Base-by-base conservation (phyloP, 2,329 filamentous ascomycete genomes). In the Paramyrothecium sp. region DNA sequence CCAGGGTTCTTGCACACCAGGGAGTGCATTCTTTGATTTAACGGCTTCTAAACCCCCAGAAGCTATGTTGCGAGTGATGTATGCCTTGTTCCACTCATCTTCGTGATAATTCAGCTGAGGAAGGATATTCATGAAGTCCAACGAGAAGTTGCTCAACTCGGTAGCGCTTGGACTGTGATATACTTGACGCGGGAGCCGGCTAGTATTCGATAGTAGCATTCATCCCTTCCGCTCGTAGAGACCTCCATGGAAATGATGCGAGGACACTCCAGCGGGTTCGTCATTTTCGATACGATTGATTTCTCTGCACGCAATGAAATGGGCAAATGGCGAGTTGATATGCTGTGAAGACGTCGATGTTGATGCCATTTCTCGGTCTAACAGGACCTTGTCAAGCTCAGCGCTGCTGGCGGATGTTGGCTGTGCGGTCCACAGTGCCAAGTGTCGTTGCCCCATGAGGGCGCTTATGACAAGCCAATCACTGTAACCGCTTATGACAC, bases 161-260 rank as follows among this genome's bases (percentile, higher is more conserved):
- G 22, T 54, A 19, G 30, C 17, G 52, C 44, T 33, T 48, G 20
- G 26, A 53, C 34, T 41, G 51, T 57, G 44, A 56, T 26, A 22
- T 59, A 53, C 22, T 57, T 56, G 54, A 57, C 55, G 20, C 8
- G 20, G 8, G 4, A 2, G 2, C 51, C 51, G 3, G 51, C n/a
- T 10, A 54, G n/a, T 22, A 57, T 50, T 5, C 46, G 51, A 33
- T 41, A 57, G 30, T 54, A 50, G 10, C 16, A 47, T 20, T 52
- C n/a, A 26, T 56, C 55, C n/a, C 38, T 38, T n/a, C n/a, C n/a
- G 44, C 51, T 22, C 2, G 38, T 53, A n/a, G 49, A 53, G n/a
- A 53, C 53, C 12, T 56, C 50, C 55, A 56, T 56, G 3, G 55
- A 56, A 23, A 56, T 53, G 3, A 56, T 53, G 10, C 44, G 55